Percentiles rank a stretch among this genome's conserved stretches.
These are phyloP conservation scores for Kickxella alabastrina DNA, from an alignment of 192 early-diverging fungal species.

Conservation along the genomic window DNA sequence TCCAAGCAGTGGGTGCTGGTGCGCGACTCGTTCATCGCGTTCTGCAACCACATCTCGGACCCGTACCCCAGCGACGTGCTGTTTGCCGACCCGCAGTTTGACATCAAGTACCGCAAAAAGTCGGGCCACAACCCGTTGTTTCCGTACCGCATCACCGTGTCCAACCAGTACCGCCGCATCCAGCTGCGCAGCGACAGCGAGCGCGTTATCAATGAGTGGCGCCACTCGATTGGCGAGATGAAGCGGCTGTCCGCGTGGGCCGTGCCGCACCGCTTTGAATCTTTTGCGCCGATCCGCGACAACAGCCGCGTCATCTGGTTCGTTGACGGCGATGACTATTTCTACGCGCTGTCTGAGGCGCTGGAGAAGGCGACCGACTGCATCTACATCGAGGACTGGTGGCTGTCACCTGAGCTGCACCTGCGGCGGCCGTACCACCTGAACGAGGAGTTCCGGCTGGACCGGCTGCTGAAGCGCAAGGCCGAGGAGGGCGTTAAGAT, in stretches of 20 bases:
- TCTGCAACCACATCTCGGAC: slow-evolving; percentile 51
- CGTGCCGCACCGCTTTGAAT: slow-evolving; percentile 60
- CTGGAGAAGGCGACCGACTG: slow-evolving; percentile 62
- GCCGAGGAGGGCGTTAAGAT: slow-evolving; percentile 80
- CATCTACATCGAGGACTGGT: slow-evolving; percentile 82
- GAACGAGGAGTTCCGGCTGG: slow-evolving; percentile 74
- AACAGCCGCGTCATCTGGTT: slow-evolving; percentile 62
- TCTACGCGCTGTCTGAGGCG: slow-evolving; percentile 70
- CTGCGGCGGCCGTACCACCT: slow-evolving; percentile 69
- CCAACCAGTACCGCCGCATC: slow-evolving; percentile 60
- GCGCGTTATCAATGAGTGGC: slow-evolving; percentile 67
- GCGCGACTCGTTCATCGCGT: slow-evolving; percentile 64
- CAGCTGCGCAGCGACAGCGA: slow-evolving; percentile 66
- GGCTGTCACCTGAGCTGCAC: slow-evolving; percentile 86
- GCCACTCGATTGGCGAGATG: slow-evolving; percentile 58
- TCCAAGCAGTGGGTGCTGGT: slow-evolving; percentile 66
- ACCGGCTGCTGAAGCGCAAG: slow-evolving; percentile 73
- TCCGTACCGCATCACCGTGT: slow-evolving; percentile 58
- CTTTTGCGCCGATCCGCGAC: slow-evolving; percentile 72
- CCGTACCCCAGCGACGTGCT: slow-evolving; percentile 51
- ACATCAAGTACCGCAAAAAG: slow-evolving; percentile 49
- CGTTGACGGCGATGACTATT: slow-evolving; percentile 75
- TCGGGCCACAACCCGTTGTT: slow-evolving; percentile 54
- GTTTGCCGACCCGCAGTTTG: slow-evolving; percentile 50
- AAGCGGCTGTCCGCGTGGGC: slow-evolving; percentile 62